Evolutionary conservation across 2,329 filamentous ascomycete genomes (phyloP).

Genomic region (Pyrenochaeta sp.): DNA sequence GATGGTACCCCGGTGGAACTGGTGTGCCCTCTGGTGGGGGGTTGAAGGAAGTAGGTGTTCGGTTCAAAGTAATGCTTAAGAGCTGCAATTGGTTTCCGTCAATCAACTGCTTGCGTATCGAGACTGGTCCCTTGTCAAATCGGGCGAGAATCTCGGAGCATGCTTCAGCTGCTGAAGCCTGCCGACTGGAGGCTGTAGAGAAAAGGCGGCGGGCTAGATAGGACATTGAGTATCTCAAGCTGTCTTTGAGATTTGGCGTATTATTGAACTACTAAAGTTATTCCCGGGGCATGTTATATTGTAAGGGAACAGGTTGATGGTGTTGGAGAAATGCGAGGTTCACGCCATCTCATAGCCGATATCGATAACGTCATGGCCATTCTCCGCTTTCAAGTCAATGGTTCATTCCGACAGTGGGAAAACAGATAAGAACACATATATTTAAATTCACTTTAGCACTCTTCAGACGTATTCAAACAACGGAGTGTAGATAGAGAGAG

Average conservation of each 20-base stretch:
- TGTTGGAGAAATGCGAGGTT: background rate
- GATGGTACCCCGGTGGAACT: conserved; percentile 76
- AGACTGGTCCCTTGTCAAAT: conserved; percentile 37
- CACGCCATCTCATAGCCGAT: conserved; percentile 27
- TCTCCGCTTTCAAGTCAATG: no score
- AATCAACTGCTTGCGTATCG: conserved; percentile 37
- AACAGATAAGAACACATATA: no score
- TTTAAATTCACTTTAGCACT: no score
- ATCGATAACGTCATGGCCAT: conserved; percentile 14
- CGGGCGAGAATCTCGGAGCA: conserved; percentile 41
- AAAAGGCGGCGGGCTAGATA: conserved; percentile 28
- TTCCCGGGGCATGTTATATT: background rate
- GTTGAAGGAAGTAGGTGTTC: conserved; percentile 26
- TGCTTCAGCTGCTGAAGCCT: conserved; percentile 37
- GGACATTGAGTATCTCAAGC: conserved; percentile 12
- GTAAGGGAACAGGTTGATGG: background rate
- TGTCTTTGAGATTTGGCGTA: background rate
- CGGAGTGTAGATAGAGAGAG: no score
- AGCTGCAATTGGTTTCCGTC: conserved; percentile 45
- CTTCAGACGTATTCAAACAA: no score
- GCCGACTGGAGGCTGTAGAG: conserved; percentile 16
- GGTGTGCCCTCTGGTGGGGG: conserved; percentile 35
- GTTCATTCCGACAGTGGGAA: no score
- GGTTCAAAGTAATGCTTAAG: conserved; percentile 36
- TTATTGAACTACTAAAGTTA: no score